phyloP scores from a whole-genome alignment of 2,329 filamentous ascomycete genomes.

The Colletotrichum tabaci region DNA sequence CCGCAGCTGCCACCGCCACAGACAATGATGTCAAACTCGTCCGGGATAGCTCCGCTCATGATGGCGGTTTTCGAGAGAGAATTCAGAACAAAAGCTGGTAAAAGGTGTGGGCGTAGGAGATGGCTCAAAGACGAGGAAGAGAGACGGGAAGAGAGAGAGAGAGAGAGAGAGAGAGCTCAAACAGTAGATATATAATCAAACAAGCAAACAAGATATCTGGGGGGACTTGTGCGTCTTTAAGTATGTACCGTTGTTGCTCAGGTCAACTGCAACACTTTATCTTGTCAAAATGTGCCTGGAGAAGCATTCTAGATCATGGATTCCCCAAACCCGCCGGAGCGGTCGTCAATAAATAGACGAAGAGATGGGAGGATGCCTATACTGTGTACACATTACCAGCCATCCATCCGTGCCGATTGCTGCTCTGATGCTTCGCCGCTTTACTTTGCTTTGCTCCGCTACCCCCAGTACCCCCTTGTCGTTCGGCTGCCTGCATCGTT shows the following conservation, averaged over 20 bases:
- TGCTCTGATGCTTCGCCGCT: background rate
- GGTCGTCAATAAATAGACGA: constrained; percentile 22
- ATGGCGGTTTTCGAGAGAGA: constrained; percentile 22
- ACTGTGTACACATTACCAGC: background rate
- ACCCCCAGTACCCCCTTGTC: background rate
- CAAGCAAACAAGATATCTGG: no score
- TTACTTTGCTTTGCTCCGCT: no score
- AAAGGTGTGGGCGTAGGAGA: background rate
- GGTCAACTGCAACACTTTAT: constrained; percentile 26
- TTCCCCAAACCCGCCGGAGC: constrained; percentile 9
- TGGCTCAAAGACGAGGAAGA: background rate
- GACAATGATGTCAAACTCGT: constrained; percentile 87
- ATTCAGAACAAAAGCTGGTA: background rate
- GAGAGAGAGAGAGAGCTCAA: no score
- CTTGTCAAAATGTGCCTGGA: background rate
- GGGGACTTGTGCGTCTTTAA: no score
- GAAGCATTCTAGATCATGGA: background rate
- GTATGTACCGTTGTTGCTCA: background rate
- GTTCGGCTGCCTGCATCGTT: constrained; percentile 15
- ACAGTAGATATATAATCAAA: constrained; percentile 6
- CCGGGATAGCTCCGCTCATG: constrained; percentile 66
- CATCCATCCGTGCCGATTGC: constrained; percentile 2
- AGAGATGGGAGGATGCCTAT: constrained; percentile 26
- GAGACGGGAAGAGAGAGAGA: no score
- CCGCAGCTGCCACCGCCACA: constrained; percentile 81